These are phyloP conservation scores for Oldenlandia corymbosa DNA, from an alignment of 257 asterid genomes.

Conservation along the genomic window DNA sequence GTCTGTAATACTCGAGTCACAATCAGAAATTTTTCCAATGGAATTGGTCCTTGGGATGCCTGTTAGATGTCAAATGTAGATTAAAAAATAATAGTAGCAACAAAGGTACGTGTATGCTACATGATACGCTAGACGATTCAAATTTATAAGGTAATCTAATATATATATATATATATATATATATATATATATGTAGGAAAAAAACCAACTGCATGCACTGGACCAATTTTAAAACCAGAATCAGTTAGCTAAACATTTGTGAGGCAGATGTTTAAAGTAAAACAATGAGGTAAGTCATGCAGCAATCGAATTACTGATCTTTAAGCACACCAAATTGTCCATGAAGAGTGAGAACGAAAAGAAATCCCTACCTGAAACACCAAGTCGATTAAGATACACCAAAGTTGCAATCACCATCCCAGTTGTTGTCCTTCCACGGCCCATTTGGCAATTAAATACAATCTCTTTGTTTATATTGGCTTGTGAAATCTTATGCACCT, in stretches of 20 bases:
- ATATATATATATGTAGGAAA: too few species aligned
- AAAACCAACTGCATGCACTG: neutral
- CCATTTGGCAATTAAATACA: conserved; percentile 96
- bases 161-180: too few species aligned
- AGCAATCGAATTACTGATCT: neutral
- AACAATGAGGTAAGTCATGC: neutral
- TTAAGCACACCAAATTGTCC: conserved; percentile 4
- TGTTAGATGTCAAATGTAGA: conserved; percentile 17
- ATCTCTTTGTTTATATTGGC: conserved; percentile 76
- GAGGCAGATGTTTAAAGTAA: neutral
- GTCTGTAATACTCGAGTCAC: conserved; percentile 46
- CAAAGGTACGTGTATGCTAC: neutral
- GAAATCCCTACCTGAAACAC: conserved; percentile 74
- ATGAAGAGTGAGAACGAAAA: conserved; percentile 9
- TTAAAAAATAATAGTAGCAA: neutral
- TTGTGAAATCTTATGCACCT: conserved; percentile 81
- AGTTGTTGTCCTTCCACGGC: conserved; percentile 96
- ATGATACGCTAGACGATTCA: neutral
- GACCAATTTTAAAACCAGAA: neutral
- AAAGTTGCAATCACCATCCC: conserved; percentile 98
- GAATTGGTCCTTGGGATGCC: conserved; percentile 79
- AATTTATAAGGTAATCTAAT: neutral
- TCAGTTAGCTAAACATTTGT: neutral
- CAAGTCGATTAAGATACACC: conserved; percentile 79
- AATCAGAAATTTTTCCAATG: conserved; percentile 74